Percentiles rank a stretch among this genome's conserved stretches.
Evolutionary conservation across 257 asterid species (phyloP).

Genomic region (Plantago ovata): DNA sequence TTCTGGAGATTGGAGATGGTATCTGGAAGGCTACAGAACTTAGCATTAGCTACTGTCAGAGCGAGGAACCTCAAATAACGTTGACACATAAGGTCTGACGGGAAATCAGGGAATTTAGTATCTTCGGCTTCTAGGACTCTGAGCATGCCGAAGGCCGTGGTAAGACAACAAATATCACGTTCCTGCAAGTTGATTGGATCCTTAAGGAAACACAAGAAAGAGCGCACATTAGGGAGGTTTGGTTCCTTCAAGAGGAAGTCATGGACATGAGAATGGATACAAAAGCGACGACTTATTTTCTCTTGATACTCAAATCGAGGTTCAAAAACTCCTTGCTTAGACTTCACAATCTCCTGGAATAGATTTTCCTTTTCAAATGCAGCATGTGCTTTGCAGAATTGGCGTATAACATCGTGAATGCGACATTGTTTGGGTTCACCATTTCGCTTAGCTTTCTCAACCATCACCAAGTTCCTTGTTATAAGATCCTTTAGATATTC

Average conservation of each 20-base stretch:
- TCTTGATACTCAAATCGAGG: conserved; percentile 2
- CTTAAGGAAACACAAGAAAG: conserved; percentile 23
- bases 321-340: conserved; percentile 4
- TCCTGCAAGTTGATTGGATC: background rate
- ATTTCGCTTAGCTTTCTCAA: conserved; percentile 16
- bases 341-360: conserved; percentile 24
- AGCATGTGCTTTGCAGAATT: conserved; percentile 29
- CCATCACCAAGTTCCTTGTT: conserved; percentile 26
- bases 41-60: conserved; percentile 16
- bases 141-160: background rate
- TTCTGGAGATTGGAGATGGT: conserved; percentile 23
- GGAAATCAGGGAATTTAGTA: background rate
- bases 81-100: no score
- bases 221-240: conserved; percentile 21
- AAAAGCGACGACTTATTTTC: conserved; percentile 24
- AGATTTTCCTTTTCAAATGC: conserved; percentile 14
- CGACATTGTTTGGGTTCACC: conserved; percentile 32
- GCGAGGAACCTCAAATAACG: conserved; percentile 21
- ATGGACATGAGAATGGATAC: conserved; percentile 24
- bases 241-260: conserved; percentile 14
- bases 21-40: conserved; percentile 18
- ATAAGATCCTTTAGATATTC: conserved; percentile 21
- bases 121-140: background rate
- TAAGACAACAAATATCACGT: background rate
- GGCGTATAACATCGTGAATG: conserved; percentile 25